These are phyloP conservation scores for Aureobasidium sp. DNA, from an alignment of 2,329 filamentous ascomycete genomes.

Conservation along the genomic window DNA sequence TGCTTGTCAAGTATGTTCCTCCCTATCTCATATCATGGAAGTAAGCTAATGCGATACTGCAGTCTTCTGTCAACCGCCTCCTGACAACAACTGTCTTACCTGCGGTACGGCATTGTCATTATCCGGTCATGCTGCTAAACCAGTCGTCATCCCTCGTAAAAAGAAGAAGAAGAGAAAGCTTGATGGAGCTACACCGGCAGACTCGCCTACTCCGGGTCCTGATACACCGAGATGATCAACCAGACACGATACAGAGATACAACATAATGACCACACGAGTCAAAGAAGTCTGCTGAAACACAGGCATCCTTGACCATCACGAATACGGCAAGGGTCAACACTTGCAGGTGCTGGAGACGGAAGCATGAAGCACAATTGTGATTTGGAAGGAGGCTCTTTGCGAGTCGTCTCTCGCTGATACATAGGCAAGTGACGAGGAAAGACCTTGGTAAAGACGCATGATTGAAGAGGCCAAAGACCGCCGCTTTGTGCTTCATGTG, in stretches of 20 bases:
- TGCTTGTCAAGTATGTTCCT: constrained; percentile 66
- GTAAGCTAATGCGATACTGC: neutral
- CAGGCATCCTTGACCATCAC: neutral
- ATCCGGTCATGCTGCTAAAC: constrained; percentile 66
- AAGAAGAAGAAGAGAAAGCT: constrained; percentile 59
- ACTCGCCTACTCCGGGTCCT: constrained; percentile 2
- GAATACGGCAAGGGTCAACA: neutral
- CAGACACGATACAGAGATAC: neutral
- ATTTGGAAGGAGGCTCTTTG: neutral
- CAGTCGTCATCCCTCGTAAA: constrained; percentile 61
- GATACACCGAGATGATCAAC: neutral
- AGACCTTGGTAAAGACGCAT: neutral
- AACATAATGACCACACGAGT: too few species aligned
- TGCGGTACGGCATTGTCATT: constrained; percentile 73
- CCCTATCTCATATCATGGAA: too few species aligned
- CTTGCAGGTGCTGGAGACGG: neutral
- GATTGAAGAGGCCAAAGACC: neutral
- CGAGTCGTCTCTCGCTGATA: neutral
- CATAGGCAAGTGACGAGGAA: neutral
- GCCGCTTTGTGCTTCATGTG: too few species aligned
- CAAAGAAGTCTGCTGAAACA: neutral
- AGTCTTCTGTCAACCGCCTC: constrained; percentile 65
- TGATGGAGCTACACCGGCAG: constrained; percentile 15
- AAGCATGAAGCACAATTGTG: too few species aligned
- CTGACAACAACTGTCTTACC: constrained; percentile 65